Conservation (phyloP, 2,329 filamentous ascomycete genomes). For the Aspergillus pseudoterreus region DNA sequence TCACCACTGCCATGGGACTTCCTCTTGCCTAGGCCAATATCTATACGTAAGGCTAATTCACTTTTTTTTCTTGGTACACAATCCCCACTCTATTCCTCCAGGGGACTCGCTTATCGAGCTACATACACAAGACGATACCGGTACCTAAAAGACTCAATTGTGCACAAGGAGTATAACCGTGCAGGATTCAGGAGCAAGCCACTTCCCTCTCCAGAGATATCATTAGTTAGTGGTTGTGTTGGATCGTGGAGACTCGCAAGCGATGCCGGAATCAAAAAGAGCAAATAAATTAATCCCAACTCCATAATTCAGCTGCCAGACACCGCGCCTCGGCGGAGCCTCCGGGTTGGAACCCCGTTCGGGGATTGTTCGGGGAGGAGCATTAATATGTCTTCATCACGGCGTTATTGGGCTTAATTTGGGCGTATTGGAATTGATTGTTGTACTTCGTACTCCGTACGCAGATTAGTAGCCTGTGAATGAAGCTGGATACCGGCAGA, state of each 20-base stretch:
- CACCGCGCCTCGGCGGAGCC: no score
- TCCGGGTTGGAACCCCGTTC: neutral
- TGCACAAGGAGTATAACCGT: no score
- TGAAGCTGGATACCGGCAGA: no score
- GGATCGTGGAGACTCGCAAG: neutral
- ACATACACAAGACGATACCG: neutral
- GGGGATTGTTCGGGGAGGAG: neutral
- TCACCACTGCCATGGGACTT: no score
- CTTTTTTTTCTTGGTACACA: neutral
- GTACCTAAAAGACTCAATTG: no score
- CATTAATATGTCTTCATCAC: neutral
- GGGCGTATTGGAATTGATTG: neutral
- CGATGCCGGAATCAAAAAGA: neutral
- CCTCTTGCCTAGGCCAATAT: no score
- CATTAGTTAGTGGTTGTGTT: neutral
- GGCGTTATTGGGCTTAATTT: neutral
- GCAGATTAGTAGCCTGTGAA: neutral
- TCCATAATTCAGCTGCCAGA: neutral
- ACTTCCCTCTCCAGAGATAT: no score
- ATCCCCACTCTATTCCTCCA: neutral
- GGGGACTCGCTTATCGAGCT: neutral
- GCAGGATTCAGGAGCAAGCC: no score
- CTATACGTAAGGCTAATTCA: no score
- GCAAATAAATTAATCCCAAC: neutral
- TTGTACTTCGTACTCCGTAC: neutral